Evolutionary conservation across 805 yeast genomes (phyloP).

Genomic region (Pichia gijzeniarum): DNA sequence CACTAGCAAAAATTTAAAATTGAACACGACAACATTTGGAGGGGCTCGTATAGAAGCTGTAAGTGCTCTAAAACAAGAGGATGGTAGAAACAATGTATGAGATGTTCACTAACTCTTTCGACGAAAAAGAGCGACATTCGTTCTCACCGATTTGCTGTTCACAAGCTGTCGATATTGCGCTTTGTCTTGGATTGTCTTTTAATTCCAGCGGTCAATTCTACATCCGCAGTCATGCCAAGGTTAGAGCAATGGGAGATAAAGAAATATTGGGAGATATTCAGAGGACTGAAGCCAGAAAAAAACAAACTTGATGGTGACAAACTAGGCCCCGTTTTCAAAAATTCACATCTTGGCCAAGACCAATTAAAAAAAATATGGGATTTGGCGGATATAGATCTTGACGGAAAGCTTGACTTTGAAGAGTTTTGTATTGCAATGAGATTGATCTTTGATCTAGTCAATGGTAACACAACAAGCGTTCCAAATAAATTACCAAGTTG

Average conservation of each 20-base stretch:
- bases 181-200: neutral
- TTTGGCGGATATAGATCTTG: constrained; percentile 85
- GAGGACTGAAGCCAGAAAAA: constrained; percentile 75
- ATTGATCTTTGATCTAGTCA: constrained; percentile 83
- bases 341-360: constrained; percentile 75
- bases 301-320: constrained; percentile 80
- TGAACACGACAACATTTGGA: no score
- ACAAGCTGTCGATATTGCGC: neutral
- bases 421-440: constrained; percentile 98
- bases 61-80: no score
- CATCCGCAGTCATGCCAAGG: constrained; percentile 39
- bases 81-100: no score
- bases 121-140: no score
- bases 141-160: no score
- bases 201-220: neutral
- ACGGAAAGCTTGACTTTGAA: constrained; percentile 89
- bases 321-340: constrained; percentile 80
- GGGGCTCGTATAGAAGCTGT: no score
- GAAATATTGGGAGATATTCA: constrained; percentile 96
- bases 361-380: constrained; percentile 85
- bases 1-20: no score
- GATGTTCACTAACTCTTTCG: no score
- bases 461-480: constrained; percentile 49
- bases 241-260: constrained; percentile 93
- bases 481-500: constrained; percentile 81